Base-by-base conservation (phyloP, 2,329 filamentous ascomycete species). In the Cladophialophora chaetospira region DNA sequence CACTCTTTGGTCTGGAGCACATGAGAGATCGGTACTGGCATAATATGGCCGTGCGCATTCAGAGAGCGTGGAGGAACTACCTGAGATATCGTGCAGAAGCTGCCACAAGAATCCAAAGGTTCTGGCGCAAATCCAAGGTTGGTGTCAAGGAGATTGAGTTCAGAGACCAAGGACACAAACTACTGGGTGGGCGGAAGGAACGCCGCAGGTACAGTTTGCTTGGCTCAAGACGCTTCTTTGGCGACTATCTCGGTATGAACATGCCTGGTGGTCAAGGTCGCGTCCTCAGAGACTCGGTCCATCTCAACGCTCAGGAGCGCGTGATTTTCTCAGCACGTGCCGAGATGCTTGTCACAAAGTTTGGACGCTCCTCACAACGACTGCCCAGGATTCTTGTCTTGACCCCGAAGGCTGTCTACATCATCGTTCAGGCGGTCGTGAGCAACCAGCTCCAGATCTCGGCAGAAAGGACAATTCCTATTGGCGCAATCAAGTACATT, bases 1-100 rank as follows among this genome's bases (percentile, higher is more conserved):
- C 94, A 0, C 78, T 99, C 1, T 99, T 99, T 69, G 94, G 94
- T 2, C 79, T 99, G 9, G 94, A 99, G 73, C 92, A 95, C 56
- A 97, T 99, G 93, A 85, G 94, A 70, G 94, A 99, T 71, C 83
- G 90, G 55, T 99, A 97, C 75, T 97, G 93, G 93, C 93, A 97
- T 74, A 99, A 97, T 75, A 97, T 99, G 94, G 94, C 94, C 3
- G 96, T 93, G 58, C 86, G 94, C 57, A 97, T 99, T 58, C 94
- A 99, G 76, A 85, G 94, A 65, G 94, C 96, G 69, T 99, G 94
- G 94, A 85, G 94, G 67, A 96, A 95, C 50, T 97, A 97, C 69
- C 82, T 97, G 36, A 87, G 93, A 4, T 97, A 97, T 73, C 85
- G 94, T 42, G 88, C 86, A 23, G 94, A 99, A 74, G 94, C 90